phyloP scores from a whole-genome alignment of 345 rosid genomes.

The Eucalyptus dawsonii region DNA sequence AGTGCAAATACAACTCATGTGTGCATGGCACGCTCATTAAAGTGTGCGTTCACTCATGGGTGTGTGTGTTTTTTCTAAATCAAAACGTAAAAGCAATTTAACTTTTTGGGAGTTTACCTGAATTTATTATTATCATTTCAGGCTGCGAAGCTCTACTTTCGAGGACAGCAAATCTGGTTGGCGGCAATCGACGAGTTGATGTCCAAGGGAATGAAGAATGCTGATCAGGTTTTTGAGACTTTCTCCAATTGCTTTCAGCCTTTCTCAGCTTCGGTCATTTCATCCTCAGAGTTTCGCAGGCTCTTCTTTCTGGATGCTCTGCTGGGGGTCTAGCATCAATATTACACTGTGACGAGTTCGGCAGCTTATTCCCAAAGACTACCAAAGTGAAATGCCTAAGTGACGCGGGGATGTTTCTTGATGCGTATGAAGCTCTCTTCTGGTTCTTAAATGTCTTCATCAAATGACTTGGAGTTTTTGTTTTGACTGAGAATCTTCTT shows the following conservation, averaged over 20 bases:
- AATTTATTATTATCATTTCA: background rate
- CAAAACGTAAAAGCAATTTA: background rate
- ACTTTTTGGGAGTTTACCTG: background rate
- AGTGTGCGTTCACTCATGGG: background rate
- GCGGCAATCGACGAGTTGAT: constrained; percentile 57
- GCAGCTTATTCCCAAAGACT: constrained; percentile 31
- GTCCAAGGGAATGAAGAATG: constrained; percentile 66
- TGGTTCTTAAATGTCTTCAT: background rate
- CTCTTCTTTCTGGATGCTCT: constrained; percentile 96
- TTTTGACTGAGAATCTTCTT: background rate
- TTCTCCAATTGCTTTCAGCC: background rate
- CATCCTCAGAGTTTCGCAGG: constrained; percentile 19
- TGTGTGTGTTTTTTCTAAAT: background rate
- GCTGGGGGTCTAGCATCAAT: constrained; percentile 89
- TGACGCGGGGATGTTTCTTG: constrained; percentile 93
- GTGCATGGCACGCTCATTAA: background rate
- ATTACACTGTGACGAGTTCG: constrained; percentile 73
- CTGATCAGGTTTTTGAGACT: constrained; percentile 44
- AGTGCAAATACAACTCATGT: background rate
- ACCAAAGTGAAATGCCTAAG: constrained; percentile 85
- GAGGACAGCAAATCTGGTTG: constrained; percentile 83
- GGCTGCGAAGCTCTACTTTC: constrained; percentile 45
- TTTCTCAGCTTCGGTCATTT: background rate
- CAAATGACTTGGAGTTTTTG: background rate
- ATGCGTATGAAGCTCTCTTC: constrained; percentile 39